Evolutionary conservation across 2,329 filamentous ascomycete genomes (phyloP).

Genomic region (Didymella keratinophila): DNA sequence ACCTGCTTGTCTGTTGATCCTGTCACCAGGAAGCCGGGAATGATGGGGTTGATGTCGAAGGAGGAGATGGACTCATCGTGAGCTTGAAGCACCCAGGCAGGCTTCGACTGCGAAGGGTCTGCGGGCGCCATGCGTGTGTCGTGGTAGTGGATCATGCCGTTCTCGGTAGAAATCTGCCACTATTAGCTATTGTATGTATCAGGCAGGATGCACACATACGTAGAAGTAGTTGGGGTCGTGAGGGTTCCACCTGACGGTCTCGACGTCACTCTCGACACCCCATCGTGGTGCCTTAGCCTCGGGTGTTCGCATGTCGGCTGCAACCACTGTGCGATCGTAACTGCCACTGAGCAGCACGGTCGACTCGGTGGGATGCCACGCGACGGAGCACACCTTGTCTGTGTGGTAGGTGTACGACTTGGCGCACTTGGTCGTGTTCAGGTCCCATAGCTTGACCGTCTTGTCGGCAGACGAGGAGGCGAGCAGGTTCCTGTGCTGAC

Average conservation of each 20-base stretch:
- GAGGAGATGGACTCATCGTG: slow-evolving; percentile 91
- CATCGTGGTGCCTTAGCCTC: slow-evolving; percentile 82
- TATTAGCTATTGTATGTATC: slow-evolving; percentile 26
- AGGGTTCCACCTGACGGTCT: slow-evolving; percentile 90
- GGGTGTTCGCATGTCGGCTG: slow-evolving; percentile 95
- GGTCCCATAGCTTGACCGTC: slow-evolving; percentile 97
- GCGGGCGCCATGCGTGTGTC: slow-evolving; percentile 80
- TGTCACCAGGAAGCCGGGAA: slow-evolving; percentile 92
- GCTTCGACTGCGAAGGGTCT: slow-evolving; percentile 77
- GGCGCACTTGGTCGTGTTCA: slow-evolving; percentile 89
- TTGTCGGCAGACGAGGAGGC: slow-evolving; percentile 96
- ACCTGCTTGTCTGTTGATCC: slow-evolving; percentile 94
- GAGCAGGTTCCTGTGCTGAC: slow-evolving; percentile 90
- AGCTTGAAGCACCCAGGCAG: slow-evolving; percentile 93
- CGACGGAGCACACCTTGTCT: slow-evolving; percentile 95
- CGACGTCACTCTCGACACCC: slow-evolving; percentile 95
- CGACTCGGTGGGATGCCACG: slow-evolving; percentile 88
- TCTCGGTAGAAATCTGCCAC: slow-evolving; percentile 75
- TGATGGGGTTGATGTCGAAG: slow-evolving; percentile 88
- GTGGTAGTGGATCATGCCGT: slow-evolving; percentile 89
- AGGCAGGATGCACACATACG: slow-evolving; percentile 56
- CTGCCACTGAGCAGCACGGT: slow-evolving; percentile 91
- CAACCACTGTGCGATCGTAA: slow-evolving; percentile 92
- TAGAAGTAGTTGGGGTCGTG: slow-evolving; percentile 95
- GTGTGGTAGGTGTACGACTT: slow-evolving; percentile 96